Evolutionary conservation across 2,329 filamentous ascomycete species (phyloP), one percentile per base, ranked within the genome.

Genomic region (Hawksworthiomyces lignivorus): DNA sequence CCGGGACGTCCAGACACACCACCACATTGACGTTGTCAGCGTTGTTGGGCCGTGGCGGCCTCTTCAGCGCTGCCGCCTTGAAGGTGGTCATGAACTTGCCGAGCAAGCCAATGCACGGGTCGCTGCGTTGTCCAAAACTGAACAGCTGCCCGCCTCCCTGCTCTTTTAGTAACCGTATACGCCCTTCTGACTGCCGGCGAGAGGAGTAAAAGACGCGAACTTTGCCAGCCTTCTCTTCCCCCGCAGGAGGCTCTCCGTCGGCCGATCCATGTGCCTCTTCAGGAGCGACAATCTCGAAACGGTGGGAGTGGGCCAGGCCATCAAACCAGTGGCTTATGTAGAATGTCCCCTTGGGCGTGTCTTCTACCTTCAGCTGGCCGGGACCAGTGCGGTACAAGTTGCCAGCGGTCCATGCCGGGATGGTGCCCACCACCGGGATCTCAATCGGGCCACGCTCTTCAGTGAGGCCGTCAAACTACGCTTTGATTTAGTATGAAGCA

Each of bases 261-360:
- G 8, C 2, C 8, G 8, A 8, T 12, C 21, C 45, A 17, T 11
- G 21, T 2, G 55, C 52, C 0, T 67, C 33, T 2, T 15, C 30
- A 3, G 12, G 48, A 0, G 70, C 56, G 4, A 77, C 53, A 24
- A 90, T 82, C 44, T 86, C 72, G 56, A 90, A 90, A 21, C 75
- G 77, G 61, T 90, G 84, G 1, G 77, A 69, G 42, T 84, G 75
- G 4, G 77, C 73, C 45, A 87, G 78, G 6, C 83, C 83, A 56
- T 92, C 87, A 51, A 92, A 92, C 86, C 86, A 92, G 58, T 92
- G 85, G 1, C 70, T 75, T 11, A 81, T 68, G 24, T 69, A 65
- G 53, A 80, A 80, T 0, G 69, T 74, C n/a, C 78, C 77, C 4
- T 68, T 67, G 3, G 73, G 61, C 1, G 76, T 78, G 32, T 63